These are phyloP conservation scores for Beauveria pseudobassiana DNA, from an alignment of 2,329 filamentous ascomycete genomes.

Conservation along the genomic window DNA sequence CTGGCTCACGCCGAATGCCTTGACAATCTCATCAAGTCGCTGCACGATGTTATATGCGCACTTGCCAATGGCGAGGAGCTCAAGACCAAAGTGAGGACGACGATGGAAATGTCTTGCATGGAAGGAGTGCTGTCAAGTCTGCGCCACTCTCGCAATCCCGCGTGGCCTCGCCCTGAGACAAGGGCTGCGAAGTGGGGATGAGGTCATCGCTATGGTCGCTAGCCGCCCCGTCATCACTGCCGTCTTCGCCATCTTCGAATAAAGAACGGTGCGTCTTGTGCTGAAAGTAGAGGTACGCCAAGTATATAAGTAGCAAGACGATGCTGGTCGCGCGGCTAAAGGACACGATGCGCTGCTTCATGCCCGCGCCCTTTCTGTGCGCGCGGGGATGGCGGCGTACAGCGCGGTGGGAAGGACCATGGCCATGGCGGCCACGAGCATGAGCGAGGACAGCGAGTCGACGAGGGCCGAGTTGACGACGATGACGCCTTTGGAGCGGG, in stretches of 20 bases:
- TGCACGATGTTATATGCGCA: slow-evolving; percentile 14
- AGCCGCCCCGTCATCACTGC: not conserved
- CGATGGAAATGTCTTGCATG: slow-evolving; percentile 5
- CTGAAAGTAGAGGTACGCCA: slow-evolving; percentile 14
- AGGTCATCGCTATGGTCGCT: slow-evolving; percentile 2
- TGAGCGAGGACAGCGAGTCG: slow-evolving; percentile 14
- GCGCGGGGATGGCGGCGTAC: slow-evolving; percentile 10
- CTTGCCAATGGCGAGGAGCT: slow-evolving; percentile 10
- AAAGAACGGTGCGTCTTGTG: slow-evolving; percentile 14
- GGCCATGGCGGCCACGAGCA: slow-evolving; percentile 15
- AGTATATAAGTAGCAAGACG: slow-evolving; percentile 13
- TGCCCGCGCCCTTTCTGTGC: not conserved
- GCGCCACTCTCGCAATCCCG: slow-evolving; percentile 5
- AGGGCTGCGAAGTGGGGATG: not conserved
- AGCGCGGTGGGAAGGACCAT: slow-evolving; percentile 14
- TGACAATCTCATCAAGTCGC: slow-evolving; percentile 6
- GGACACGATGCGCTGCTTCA: slow-evolving; percentile 11
- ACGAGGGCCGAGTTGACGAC: slow-evolving; percentile 14
- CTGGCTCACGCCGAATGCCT: slow-evolving; percentile 11
- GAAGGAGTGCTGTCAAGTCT: slow-evolving; percentile 6
- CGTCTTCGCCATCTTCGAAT: slow-evolving; percentile 6
- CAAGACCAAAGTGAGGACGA: not conserved
- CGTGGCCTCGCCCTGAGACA: not conserved
- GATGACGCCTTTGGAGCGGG: slow-evolving; percentile 13
- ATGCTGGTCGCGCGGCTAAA: slow-evolving; percentile 14